These are phyloP conservation scores for Hibiscus tridactylites DNA, from an alignment of 345 rosid genomes.

Conservation along the genomic window DNA sequence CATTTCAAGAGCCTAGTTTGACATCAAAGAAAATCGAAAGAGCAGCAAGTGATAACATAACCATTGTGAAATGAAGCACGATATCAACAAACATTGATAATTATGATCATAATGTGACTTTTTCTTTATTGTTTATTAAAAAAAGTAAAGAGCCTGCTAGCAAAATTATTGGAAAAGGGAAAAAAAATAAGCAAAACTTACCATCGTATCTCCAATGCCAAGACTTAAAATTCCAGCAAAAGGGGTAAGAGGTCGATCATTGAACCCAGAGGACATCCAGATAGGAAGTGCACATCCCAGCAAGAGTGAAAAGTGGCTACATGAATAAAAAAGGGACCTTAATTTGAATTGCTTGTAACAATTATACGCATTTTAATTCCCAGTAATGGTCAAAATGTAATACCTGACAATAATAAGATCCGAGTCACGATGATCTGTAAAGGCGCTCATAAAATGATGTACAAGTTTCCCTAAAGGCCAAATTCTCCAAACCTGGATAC, in stretches of 20 bases:
- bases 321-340: slow-evolving; percentile 7
- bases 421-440: slow-evolving; percentile 95
- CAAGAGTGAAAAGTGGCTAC: slow-evolving; percentile 86
- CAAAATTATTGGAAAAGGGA: background rate
- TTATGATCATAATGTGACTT: background rate
- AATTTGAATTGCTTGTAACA: slow-evolving; percentile 2
- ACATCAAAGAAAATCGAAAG: background rate
- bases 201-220: slow-evolving; percentile 98
- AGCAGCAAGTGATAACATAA: background rate
- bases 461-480: slow-evolving; percentile 70
- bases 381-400: slow-evolving; percentile 1
- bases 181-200: slow-evolving; percentile 22
- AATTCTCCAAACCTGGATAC: slow-evolving; percentile 77
- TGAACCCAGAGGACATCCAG: slow-evolving; percentile 94
- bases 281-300: slow-evolving; percentile 97
- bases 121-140: background rate
- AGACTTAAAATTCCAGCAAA: slow-evolving; percentile 98
- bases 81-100: background rate
- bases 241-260: slow-evolving; percentile 87
- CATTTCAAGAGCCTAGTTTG: no score
- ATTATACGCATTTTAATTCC: slow-evolving; percentile 4
- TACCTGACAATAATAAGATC: slow-evolving; percentile 90
- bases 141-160: background rate
- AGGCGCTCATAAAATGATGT: slow-evolving; percentile 88
- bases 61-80: background rate